Evolutionary conservation across 495 filamentous ascomycete genomes (phyloP).

Genomic region (Aspergillus incahuasiensis): DNA sequence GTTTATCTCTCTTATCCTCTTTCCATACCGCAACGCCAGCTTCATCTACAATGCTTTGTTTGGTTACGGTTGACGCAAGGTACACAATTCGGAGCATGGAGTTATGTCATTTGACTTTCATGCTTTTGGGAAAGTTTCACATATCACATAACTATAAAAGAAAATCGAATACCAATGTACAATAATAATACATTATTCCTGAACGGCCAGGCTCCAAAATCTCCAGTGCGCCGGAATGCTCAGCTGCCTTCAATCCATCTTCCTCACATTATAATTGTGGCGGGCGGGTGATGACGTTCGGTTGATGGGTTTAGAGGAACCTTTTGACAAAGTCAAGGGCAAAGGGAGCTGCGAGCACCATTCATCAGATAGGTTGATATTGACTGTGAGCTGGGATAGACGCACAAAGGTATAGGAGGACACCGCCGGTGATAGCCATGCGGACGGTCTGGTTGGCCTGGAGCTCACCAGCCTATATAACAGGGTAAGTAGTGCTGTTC

Average conservation of each 20-base stretch:
- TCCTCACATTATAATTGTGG: not conserved
- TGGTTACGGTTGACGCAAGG: conserved; percentile 7
- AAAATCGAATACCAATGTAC: conserved; percentile 25
- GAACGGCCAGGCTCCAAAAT: not conserved
- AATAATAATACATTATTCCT: conserved; percentile 35
- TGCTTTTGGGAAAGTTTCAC: conserved; percentile 1
- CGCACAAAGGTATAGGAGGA: conserved; percentile 79
- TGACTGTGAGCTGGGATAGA: not conserved
- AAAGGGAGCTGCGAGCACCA: not conserved
- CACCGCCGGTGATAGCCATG: conserved; percentile 54
- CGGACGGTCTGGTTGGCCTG: conserved; percentile 66
- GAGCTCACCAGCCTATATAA: conserved; percentile 58
- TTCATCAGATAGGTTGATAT: not conserved
- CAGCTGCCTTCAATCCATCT: not conserved
- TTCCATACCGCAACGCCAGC: not conserved
- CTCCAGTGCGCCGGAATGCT: conserved; percentile 1
- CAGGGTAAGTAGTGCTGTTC: not conserved
- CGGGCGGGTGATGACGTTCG: not conserved
- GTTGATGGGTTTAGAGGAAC: conserved; percentile 54
- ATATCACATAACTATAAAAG: conserved; percentile 13
- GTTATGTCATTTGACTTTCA: not conserved
- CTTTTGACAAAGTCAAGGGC: conserved; percentile 29
- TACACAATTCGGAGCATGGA: conserved; percentile 10
- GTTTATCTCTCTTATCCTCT: not conserved
- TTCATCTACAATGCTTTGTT: conserved; percentile 6